These are phyloP conservation scores for Sporothrix humicola DNA, from an alignment of 2,329 filamentous ascomycete genomes.

Conservation along the genomic window DNA sequence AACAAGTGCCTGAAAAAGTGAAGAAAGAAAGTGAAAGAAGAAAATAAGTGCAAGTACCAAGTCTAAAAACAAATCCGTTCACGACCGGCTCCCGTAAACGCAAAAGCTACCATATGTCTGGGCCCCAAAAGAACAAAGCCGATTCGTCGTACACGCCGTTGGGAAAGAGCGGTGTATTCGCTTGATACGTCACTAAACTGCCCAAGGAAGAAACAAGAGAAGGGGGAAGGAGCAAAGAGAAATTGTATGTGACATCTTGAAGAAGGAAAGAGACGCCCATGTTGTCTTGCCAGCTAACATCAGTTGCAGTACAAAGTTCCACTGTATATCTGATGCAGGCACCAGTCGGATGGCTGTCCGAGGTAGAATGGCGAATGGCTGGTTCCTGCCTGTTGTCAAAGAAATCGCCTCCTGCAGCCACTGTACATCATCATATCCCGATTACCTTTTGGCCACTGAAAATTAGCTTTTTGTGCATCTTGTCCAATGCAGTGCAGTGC, in stretches of 20 bases:
- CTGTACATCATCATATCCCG: constrained; percentile 14
- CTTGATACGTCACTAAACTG: not conserved
- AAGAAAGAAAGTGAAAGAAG: not conserved
- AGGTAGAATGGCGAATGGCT: not conserved
- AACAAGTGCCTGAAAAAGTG: not conserved
- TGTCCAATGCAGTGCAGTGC: constrained; percentile 3
- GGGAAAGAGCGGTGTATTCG: not conserved
- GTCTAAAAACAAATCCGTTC: not conserved
- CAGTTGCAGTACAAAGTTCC: not conserved
- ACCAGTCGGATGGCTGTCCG: constrained; percentile 8
- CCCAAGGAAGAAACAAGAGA: not conserved
- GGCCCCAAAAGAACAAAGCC: not conserved
- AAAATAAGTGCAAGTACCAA: not conserved
- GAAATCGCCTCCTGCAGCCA: constrained; percentile 20
- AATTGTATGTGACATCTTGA: not conserved
- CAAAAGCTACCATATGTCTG: not conserved
- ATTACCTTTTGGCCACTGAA: not conserved
- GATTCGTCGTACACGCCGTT: not conserved
- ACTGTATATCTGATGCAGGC: not conserved
- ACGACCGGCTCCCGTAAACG: not conserved
- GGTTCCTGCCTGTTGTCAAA: not conserved
- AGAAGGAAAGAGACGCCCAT: not conserved
- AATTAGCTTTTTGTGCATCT: not conserved
- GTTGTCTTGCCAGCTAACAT: not conserved
- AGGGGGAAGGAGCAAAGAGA: not conserved